Evolutionary conservation across 371 early-diverging fungal species (phyloP).

Genomic region (Mortierella sp.): DNA sequence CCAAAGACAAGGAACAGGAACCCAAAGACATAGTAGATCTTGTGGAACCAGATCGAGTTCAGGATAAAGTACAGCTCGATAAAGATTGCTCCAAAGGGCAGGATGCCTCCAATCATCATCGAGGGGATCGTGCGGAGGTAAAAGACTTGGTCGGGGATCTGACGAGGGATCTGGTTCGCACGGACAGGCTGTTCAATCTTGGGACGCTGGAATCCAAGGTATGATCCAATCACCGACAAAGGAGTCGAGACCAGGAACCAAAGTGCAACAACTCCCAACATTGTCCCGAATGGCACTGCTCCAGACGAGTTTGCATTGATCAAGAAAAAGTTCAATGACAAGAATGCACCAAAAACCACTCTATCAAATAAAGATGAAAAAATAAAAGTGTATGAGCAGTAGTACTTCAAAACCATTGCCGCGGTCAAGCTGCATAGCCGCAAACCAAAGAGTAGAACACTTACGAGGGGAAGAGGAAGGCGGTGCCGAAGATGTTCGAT

Average conservation of each 20-base stretch:
- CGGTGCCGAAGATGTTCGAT: constrained; percentile 85
- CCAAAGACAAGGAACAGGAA: constrained; percentile 87
- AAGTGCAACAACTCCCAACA: constrained; percentile 85
- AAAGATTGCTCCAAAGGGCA: constrained; percentile 93
- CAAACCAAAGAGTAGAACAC: constrained; percentile 6
- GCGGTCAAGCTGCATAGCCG: background rate
- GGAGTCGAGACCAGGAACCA: constrained; percentile 94
- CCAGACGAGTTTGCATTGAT: constrained; percentile 89
- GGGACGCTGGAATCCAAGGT: constrained; percentile 92
- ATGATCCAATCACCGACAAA: constrained; percentile 90
- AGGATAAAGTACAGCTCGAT: constrained; percentile 91
- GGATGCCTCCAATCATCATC: constrained; percentile 85
- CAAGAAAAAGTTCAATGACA: constrained; percentile 93
- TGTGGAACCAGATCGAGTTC: constrained; percentile 87
- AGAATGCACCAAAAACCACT: constrained; percentile 74
- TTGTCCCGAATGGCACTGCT: constrained; percentile 94
- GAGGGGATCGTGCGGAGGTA: constrained; percentile 83
- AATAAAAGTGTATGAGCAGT: background rate
- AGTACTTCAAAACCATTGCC: too few species aligned
- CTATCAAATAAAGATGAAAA: constrained; percentile 33
- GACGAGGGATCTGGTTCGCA: constrained; percentile 95
- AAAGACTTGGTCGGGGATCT: constrained; percentile 88
- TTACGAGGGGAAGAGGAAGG: constrained; percentile 88
- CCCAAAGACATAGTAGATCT: constrained; percentile 91
- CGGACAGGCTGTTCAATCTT: constrained; percentile 88